Base-by-base conservation (phyloP, 1,139 yeast genomes). In the Yamadazyma conglobata region DNA sequence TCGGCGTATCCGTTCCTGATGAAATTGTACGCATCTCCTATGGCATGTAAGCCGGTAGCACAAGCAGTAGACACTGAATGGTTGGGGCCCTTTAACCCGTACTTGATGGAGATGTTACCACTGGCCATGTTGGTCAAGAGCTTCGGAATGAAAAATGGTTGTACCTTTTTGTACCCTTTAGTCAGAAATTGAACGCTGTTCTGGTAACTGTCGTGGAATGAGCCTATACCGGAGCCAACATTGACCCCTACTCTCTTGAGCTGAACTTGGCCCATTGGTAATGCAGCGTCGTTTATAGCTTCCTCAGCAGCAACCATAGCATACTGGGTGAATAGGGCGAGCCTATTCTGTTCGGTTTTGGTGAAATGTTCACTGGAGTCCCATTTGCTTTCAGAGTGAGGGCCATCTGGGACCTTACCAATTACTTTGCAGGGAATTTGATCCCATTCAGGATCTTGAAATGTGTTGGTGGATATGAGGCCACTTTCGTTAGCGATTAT, bases 21-120 rank as follows among this genome's bases (percentile, higher is more conserved):
- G 51, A 88, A 81, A 44, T 89, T 76, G 43, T 69, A 76, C 0
- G 96, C 96, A 51, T 93, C 99, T 3, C 98, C 97, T 34, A 93
- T 80, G 0, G 96, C 76, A 50, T 91, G 94, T 18, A 85, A 74
- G 0, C 99, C 99, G 0, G 98, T 88, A 3, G 98, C 95, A 62
- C 99, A 93, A 1, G 98, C 98, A 0, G 97, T 88, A 1, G 95
- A 76, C 0, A 81, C 93, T 0, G 95, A 66, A 52, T 88, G 96
- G 33, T 85, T 77, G 2, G 96, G 95, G 0, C 98, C 99, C 44
- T 72, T 64, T 19, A 87, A 59, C 3, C 84, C 82, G 48, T 79
- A 75, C 42, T 75, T 71, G 35, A 91, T 89, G 4, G 96, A 82
- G 4, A 91, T 74, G 43, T 88, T 82, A 2, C 98, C 97, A 0